Evolutionary conservation across 768 basidiomycete genomes (phyloP), one percentile per base, ranked within the genome.

Genomic region (Punctularia strigosozonata): DNA sequence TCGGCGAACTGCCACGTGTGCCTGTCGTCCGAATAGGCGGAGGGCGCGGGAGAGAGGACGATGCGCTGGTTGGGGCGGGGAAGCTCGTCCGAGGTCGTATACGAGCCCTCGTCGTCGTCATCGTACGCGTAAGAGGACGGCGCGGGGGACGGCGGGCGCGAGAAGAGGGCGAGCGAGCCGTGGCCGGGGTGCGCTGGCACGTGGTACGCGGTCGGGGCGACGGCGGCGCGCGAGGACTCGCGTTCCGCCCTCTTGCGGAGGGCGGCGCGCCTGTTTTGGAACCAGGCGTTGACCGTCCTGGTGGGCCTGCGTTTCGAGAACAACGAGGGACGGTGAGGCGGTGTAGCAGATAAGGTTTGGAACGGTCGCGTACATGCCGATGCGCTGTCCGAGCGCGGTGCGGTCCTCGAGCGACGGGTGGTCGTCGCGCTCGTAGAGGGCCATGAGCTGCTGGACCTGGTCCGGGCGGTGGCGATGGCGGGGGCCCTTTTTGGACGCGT

Each of bases 281-380:
- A 87, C 79, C 81, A 86, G 12, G 84, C 80, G 54, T 82, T 81
- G 53, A 86, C 82, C 2, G 80, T 83, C 69, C 86, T 86, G 57
- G 75, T 77, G 55, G 85, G 80, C 78, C 84, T 86, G 53, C 38
- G 38, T 46, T 39, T 42, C 38, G 39, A 44, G 38, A 45, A 42
- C 40, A 23, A 48, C 35, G 50, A 36, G 39, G 36, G 37, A 19
- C 36, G 41, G 40, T 36, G 36, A 41, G 49, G 40, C 41, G 22
- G 45, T 13, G 26, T 15, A 36, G 35, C 28, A 37, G 43, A 45
- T 18, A 39, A 25, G 10, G 26, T 14, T 15, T 17, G 32, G 37
- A 26, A 31, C 21, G 30, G 40, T 42, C 31, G 68, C 82, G 56
- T 50, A 83, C 84, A 88, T 85, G 59, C 78, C 77, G 46, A 87